Evolutionary conservation across 768 basidiomycete species (phyloP).

Genomic region (Leucosporidium yakuticum): DNA sequence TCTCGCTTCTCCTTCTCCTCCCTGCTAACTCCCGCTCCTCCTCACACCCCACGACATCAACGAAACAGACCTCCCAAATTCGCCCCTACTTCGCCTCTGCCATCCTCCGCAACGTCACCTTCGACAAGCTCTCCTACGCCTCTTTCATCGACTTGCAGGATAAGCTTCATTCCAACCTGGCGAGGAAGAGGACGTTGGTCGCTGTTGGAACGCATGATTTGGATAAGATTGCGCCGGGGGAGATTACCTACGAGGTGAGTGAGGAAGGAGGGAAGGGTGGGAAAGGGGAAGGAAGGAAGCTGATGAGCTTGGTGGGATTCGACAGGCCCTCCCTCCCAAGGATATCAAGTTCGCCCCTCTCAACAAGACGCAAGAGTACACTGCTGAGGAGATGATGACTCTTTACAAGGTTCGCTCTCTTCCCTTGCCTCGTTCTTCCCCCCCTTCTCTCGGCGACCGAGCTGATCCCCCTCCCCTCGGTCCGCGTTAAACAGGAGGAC

Average conservation of each 20-base stretch:
- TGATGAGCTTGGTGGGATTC: neutral
- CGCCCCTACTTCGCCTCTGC: conserved; percentile 89
- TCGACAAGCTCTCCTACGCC: conserved; percentile 80
- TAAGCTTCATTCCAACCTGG: conserved; percentile 94
- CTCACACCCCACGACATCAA: too few relatives aligned
- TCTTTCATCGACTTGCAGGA: conserved; percentile 95
- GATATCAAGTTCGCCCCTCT: conserved; percentile 88
- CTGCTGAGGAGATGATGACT: conserved; percentile 84
- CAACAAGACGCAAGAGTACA: conserved; percentile 69
- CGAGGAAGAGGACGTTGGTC: conserved; percentile 79
- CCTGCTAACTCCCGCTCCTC: too few relatives aligned
- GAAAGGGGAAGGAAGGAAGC: neutral
- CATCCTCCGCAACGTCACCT: conserved; percentile 79
- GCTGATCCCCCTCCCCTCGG: neutral
- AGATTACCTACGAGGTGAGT: conserved; percentile 36
- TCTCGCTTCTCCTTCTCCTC: neutral
- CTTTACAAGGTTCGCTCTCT: conserved; percentile 69
- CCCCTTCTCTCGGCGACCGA: neutral
- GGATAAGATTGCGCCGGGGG: conserved; percentile 64
- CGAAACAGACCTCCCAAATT: conserved; percentile 62
- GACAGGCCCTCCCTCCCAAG: conserved; percentile 56
- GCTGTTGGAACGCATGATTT: conserved; percentile 97
- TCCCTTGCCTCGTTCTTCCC: conserved; percentile 32
- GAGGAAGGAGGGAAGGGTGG: neutral
- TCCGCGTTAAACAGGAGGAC: conserved; percentile 59